Conservation (phyloP, 2,329 filamentous ascomycete genomes). For the Leptographium lundbergii region DNA sequence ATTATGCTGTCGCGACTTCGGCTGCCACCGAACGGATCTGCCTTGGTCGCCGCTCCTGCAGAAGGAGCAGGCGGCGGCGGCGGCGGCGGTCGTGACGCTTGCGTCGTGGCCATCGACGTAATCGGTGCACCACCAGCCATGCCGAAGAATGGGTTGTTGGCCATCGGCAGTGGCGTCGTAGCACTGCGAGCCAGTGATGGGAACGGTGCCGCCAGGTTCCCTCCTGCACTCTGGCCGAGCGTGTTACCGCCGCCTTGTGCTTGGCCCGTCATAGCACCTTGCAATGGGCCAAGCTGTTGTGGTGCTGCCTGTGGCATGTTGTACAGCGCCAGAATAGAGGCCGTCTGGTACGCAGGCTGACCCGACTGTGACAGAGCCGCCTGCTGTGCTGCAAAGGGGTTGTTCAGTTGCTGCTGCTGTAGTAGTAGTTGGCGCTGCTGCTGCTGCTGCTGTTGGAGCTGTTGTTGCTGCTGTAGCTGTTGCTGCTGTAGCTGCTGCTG, state of each 20-base stretch:
- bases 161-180: slow-evolving; percentile 21
- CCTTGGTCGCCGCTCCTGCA: slow-evolving; percentile 2
- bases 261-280: not conserved
- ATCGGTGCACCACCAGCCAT: slow-evolving; percentile 13
- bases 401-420: slow-evolving; percentile 12
- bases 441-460: not conserved
- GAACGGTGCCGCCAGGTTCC: slow-evolving; percentile 16
- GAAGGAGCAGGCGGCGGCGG: slow-evolving; percentile 7
- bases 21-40: slow-evolving; percentile 20
- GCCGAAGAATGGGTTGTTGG: slow-evolving; percentile 46
- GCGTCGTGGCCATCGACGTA: slow-evolving; percentile 10
- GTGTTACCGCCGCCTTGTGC: not conserved
- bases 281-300: slow-evolving; percentile 10
- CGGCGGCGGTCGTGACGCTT: slow-evolving; percentile 2
- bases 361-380: slow-evolving; percentile 17
- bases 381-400: slow-evolving; percentile 21
- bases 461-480: not conserved
- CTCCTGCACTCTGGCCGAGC: slow-evolving; percentile 3
- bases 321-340: slow-evolving; percentile 65
- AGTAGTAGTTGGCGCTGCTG: not conserved
- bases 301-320: slow-evolving; percentile 44
- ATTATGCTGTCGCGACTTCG: slow-evolving; percentile 63
- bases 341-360: slow-evolving; percentile 47
- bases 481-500: not conserved
- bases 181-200: slow-evolving; percentile 16